phyloP scores from a whole-genome alignment of 2,329 filamentous ascomycete species.

The Hypoxylon sp. region DNA sequence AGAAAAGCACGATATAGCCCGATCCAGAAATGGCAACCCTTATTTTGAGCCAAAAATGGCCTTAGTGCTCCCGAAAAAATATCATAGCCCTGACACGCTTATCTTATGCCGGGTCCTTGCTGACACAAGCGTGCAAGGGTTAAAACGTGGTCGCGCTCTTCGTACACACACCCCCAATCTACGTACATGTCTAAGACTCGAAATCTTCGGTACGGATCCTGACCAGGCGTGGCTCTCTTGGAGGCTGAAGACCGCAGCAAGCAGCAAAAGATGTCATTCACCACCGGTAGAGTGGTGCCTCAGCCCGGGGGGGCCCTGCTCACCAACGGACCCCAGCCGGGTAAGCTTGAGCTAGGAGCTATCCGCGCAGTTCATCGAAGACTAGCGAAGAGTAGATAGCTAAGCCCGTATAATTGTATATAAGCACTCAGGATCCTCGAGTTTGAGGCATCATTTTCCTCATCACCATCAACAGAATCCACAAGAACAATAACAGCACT shows the following conservation, averaged over 20 bases:
- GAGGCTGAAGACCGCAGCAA: conserved; percentile 43
- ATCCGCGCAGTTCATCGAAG: conserved; percentile 15
- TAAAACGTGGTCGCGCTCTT: conserved; percentile 26
- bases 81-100: conserved; percentile 24
- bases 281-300: conserved; percentile 34
- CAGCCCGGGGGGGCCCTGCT: conserved; percentile 30
- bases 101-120: conserved; percentile 2
- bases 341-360: conserved; percentile 34
- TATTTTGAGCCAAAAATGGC: conserved; percentile 25
- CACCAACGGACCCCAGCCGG: conserved; percentile 18
- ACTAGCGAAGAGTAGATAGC: too few relatives aligned
- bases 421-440: conserved; percentile 44
- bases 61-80: conserved; percentile 11
- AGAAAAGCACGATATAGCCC: conserved; percentile 21
- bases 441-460: conserved; percentile 39
- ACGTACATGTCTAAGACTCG: conserved; percentile 34
- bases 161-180: conserved; percentile 16
- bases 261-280: conserved; percentile 22
- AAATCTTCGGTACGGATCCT: conserved; percentile 36
- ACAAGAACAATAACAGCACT: conserved; percentile 42
- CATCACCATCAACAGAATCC: conserved; percentile 34
- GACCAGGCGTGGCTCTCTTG: conserved; percentile 25
- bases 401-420: conserved; percentile 37
- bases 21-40: conserved; percentile 26
- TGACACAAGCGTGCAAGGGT: conserved; percentile 23